Evolutionary conservation across 2,329 filamentous ascomycete genomes (phyloP), one percentile per base, ranked within the genome.

Genomic region (Trichoderma lentiforme): DNA sequence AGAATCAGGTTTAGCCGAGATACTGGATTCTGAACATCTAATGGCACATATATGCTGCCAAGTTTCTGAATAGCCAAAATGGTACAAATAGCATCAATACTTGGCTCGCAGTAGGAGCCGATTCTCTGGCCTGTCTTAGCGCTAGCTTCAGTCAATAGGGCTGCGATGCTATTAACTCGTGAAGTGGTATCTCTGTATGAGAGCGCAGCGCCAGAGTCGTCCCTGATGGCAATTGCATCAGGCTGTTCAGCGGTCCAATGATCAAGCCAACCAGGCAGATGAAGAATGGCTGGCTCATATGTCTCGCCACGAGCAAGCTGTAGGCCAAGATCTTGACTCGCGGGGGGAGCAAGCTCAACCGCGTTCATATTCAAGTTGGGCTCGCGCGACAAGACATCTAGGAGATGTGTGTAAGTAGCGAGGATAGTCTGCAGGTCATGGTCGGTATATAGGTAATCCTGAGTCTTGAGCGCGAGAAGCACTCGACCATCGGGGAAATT

Each of bases 1-100:
- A 43, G n/a, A 39, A 63, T 63, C 3, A 36, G 11, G n/a, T 36
- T 24, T 4, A 63, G 32, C 12, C 60, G 32, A 21, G 32, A 32
- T 14, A 36, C 60, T 3, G 60, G 32, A 14, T 36, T 43, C n/a
- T 63, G 36, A 11, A 77, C 62, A 70, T 87, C 86, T 0, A 87
- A 76, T 3, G 83, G 83, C 5, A 84, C 77, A 43, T 83, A 83
- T 1, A 80, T 75, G 8, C 76, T 79, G 1, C 84, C 84, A 14
- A 82, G 65, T 0, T 79, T 76, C 68, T 80, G 73, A 51, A 86
- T 82, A 8, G 82, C 85, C 3, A 86, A 78, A 57, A 86, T 73
- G 0, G 80, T 81, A 51, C 71, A 77, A 6, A 83, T 75, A 74
- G 75, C 81, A 36, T 84, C 79, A 0, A 75, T 70, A 0, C 76